Evolutionary conservation across 306 rosid genomes (phyloP).

Genomic region (Vicia faba): DNA sequence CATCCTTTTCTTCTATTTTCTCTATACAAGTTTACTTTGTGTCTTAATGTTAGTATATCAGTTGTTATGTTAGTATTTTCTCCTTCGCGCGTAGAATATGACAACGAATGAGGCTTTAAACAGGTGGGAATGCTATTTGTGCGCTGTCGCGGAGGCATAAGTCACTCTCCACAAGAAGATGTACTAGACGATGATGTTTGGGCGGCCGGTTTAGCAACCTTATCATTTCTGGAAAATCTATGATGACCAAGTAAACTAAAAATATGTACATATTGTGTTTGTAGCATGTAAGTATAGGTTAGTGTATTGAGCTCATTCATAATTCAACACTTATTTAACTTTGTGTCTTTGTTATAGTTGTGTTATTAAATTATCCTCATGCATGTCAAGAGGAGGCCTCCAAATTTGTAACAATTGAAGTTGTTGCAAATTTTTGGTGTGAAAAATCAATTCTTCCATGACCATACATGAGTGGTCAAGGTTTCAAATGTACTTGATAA

Average conservation of each 20-base stretch:
- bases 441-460: conserved; percentile 1
- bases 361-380: conserved; percentile 18
- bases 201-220: conserved; percentile 77
- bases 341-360: conserved; percentile 29
- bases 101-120: conserved; percentile 32
- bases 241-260: conserved; percentile 27
- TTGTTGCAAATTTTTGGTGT: conserved; percentile 14
- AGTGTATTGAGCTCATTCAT: conserved; percentile 41
- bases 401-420: conserved; percentile 11
- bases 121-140: conserved; percentile 95
- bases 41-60: neutral
- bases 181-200: conserved; percentile 81
- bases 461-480: neutral
- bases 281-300: conserved; percentile 40
- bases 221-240: conserved; percentile 66
- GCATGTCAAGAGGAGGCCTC: neutral
- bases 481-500: conserved; percentile 12
- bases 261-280: conserved; percentile 19
- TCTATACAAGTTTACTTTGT: neutral
- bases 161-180: conserved; percentile 91
- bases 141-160: conserved; percentile 87
- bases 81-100: neutral
- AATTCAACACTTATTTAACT: conserved; percentile 25
- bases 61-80: neutral
- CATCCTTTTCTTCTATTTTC: neutral